Evolutionary conservation across 2,329 filamentous ascomycete species (phyloP), one percentile per base, ranked within the genome.

Genomic region (Paraphoma chrysanthemicola): DNA sequence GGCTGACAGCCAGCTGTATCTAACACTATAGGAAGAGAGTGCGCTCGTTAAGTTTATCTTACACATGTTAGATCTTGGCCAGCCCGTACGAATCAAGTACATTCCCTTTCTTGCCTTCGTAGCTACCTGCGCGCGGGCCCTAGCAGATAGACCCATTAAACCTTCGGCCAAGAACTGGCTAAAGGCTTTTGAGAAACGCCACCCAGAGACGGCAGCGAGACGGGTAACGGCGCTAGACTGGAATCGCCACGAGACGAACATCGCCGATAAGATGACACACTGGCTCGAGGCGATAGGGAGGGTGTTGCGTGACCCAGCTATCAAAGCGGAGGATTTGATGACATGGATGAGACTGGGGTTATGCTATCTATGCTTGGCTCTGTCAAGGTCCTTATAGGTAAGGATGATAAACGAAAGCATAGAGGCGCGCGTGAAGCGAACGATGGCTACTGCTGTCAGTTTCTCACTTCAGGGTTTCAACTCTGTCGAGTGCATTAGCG

Each of bases 1-100:
- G 53, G 71, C 66, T 42, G 18, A 72, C 53, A 52, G 62, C 61
- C 55, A 71, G 62, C 63, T 66, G 59, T 75, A 73, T 47, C 69
- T 73, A 11, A 64, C 51, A 39, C 62, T 54, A 6, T 49, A 16
- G 23, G 62, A 74, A 61, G 68, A 72, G 62, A 62, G 69, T 48
- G 69, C 67, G 12, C 49, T 73, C n/a, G 55, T 62, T 12, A 49
- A 56, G 42, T 61, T 58, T 53, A 39, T 59, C 12, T 49, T 67
- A 58, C 58, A 53, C 48, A 68, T 64, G 54, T 46, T 48, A 57
- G 44, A 44, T 44, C 48, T 63, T 44, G 57, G 63, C 18, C 39
- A 54, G 16, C 59, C 59, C 49, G 31, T 66, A n/a, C 64, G 36
- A 29, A 57, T 69, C 0, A 67, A 69, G 45, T 61, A 51, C 44